Evolutionary conservation across 768 basidiomycete species (phyloP).

Genomic region (Leccinum disarticulatum): DNA sequence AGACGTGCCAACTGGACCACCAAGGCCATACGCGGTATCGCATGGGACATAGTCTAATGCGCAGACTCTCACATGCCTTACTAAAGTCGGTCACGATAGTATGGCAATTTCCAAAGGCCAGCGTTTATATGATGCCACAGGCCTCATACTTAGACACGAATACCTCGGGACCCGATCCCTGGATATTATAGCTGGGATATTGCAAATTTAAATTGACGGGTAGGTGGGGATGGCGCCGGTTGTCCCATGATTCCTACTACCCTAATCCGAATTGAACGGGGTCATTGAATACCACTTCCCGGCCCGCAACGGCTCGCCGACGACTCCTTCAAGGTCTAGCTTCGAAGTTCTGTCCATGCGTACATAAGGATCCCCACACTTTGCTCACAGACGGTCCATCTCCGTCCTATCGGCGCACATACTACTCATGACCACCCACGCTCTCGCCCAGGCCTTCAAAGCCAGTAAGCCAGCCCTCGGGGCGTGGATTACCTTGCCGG

Average conservation of each 20-base stretch:
- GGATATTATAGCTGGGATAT: neutral
- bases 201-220: neutral
- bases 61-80: too few species aligned
- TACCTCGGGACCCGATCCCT: neutral
- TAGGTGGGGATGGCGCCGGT: neutral
- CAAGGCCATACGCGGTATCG: too few species aligned
- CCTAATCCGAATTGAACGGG: neutral
- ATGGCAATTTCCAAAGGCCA: neutral
- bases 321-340: constrained; percentile 1
- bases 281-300: neutral
- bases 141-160: neutral
- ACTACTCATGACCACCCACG: constrained; percentile 48
- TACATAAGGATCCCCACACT: neutral
- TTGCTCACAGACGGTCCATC: neutral
- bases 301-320: constrained; percentile 3
- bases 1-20: too few species aligned
- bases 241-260: neutral
- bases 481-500: constrained; percentile 63
- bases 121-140: neutral
- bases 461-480: constrained; percentile 63
- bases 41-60: too few species aligned
- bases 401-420: neutral
- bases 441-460: constrained; percentile 53
- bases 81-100: too few species aligned
- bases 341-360: neutral